These are phyloP conservation scores for Cordyceps fumosorosea DNA, from an alignment of 2,329 filamentous ascomycete species.

Conservation along the genomic window DNA sequence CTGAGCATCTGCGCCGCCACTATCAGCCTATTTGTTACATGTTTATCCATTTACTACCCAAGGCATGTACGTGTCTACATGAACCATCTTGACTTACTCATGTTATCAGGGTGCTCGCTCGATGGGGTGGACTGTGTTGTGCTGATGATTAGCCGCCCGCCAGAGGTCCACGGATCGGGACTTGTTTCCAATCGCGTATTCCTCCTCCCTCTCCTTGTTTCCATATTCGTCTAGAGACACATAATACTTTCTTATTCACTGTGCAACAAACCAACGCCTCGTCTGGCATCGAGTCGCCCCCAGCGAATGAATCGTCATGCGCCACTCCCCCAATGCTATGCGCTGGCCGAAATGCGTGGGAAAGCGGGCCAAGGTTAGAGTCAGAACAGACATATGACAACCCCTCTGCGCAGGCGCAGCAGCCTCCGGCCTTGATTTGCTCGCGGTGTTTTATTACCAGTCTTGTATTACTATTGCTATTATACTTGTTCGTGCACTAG, in stretches of 20 bases:
- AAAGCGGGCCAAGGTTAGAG: constrained; percentile 12
- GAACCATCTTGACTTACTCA: neutral
- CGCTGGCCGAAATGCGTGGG: constrained; percentile 5
- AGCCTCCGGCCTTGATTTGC: neutral
- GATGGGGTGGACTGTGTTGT: too few relatives aligned
- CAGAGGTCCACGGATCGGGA: neutral
- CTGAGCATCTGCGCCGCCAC: neutral
- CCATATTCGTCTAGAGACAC: neutral
- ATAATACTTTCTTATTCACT: neutral
- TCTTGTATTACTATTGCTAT: neutral
- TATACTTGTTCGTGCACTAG: neutral
- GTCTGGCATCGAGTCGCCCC: neutral
- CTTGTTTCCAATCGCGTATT: constrained; percentile 2
- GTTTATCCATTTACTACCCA: too few relatives aligned
- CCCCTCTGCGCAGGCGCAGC: neutral
- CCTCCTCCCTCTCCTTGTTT: neutral
- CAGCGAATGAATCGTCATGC: constrained; percentile 7
- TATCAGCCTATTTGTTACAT: neutral
- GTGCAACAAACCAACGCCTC: neutral
- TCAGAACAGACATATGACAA: constrained; percentile 2
- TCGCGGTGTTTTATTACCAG: neutral
- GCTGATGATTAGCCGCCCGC: neutral
- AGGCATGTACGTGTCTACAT: too few relatives aligned
- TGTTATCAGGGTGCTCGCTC: too few relatives aligned
- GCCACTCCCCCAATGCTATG: neutral